A percentile compares a stretch with the other conserved stretches of the same genome.
phyloP scores from a whole-genome alignment of 192 early-diverging fungal genomes.

The Backusella parvicylindrica region DNA sequence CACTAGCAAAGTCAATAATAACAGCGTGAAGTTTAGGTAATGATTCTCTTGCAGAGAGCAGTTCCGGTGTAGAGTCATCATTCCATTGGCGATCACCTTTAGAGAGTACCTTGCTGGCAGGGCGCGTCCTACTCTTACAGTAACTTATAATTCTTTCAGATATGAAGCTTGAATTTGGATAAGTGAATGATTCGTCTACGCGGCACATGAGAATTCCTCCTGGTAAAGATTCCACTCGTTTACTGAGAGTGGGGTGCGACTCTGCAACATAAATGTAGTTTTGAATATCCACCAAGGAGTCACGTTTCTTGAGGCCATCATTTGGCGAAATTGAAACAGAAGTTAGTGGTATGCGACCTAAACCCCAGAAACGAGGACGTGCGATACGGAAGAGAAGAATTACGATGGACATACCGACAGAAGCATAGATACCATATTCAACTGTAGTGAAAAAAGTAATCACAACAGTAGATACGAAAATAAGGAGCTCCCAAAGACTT shows the following conservation, averaged over 20 bases:
- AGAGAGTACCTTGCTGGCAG: background rate
- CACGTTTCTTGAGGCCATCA: background rate
- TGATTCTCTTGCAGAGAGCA: constrained; percentile 18
- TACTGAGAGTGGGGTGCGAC: constrained; percentile 26
- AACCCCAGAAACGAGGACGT: constrained; percentile 55
- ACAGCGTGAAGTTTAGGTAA: constrained; percentile 31
- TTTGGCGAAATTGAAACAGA: background rate
- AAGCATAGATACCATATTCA: constrained; percentile 73
- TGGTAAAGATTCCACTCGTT: constrained; percentile 33
- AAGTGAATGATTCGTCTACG: constrained; percentile 67
- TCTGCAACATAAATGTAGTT: constrained; percentile 29
- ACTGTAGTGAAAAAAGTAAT: constrained; percentile 62
- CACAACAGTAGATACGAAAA: constrained; percentile 47
- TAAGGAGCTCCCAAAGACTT: constrained; percentile 54
- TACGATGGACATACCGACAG: constrained; percentile 65
- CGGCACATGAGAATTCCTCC: constrained; percentile 72
- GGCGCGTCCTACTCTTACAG: constrained; percentile 17
- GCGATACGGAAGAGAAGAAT: constrained; percentile 81
- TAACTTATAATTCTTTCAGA: constrained; percentile 50
- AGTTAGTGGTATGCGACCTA: constrained; percentile 40
- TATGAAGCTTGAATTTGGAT: constrained; percentile 69
- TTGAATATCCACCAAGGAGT: background rate
- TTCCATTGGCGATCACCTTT: constrained; percentile 36
- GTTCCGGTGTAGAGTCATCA: constrained; percentile 28
- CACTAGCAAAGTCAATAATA: constrained; percentile 34